phyloP scores from a whole-genome alignment of 83 land plant genomes.

The Diphasiastrum complanatum region DNA sequence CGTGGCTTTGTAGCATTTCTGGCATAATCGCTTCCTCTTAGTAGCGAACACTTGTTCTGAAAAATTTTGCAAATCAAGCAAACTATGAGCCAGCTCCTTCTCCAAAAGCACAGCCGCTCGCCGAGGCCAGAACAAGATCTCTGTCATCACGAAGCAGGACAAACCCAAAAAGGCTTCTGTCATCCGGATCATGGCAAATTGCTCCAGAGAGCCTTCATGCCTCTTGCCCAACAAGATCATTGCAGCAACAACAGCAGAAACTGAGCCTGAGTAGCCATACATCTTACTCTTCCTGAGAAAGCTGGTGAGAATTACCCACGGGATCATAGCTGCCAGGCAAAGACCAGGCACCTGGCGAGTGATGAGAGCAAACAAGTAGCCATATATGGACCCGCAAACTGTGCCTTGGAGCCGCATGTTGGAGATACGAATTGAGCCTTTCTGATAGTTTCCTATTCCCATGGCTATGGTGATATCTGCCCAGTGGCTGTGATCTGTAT shows the following conservation, averaged over 20 bases:
- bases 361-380: constrained; percentile 31
- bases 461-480: constrained; percentile 50
- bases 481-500: constrained; percentile 42
- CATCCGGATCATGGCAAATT: constrained; percentile 50
- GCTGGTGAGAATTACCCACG: constrained; percentile 58
- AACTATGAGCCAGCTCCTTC: constrained; percentile 17
- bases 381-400: constrained; percentile 57
- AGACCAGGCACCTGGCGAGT: constrained; percentile 22
- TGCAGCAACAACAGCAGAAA: constrained; percentile 46
- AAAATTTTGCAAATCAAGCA: background rate
- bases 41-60: background rate
- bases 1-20: constrained; percentile 1
- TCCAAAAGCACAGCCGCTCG: constrained; percentile 51
- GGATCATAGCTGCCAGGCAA: constrained; percentile 42
- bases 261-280: constrained; percentile 54
- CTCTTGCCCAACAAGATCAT: constrained; percentile 46
- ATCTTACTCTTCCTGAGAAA: constrained; percentile 43
- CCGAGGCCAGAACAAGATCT: constrained; percentile 40
- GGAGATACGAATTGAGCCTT: constrained; percentile 45
- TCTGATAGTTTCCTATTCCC: constrained; percentile 32
- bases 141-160: constrained; percentile 42
- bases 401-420: constrained; percentile 59
- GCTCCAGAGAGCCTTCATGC: constrained; percentile 31
- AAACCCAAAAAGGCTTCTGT: constrained; percentile 55
- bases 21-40: background rate